Percentiles rank a stretch among this genome's conserved stretches.
Conservation (phyloP, 2,329 filamentous ascomycete species). For the Fusarium abutilonis region DNA sequence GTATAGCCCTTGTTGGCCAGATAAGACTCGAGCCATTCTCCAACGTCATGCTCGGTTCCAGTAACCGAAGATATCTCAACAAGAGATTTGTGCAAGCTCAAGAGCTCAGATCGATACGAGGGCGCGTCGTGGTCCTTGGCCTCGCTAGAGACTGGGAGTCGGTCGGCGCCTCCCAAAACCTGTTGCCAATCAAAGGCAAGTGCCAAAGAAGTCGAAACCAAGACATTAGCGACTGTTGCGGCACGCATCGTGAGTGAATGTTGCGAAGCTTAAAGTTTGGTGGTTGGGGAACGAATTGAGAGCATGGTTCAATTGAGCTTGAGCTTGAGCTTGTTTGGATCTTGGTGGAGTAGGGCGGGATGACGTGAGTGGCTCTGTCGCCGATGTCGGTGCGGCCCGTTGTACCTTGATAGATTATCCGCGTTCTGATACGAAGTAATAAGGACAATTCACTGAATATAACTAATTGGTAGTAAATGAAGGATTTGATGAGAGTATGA, state of each 20-base stretch:
- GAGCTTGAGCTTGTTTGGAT: conserved; percentile 10
- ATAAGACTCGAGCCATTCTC: conserved; percentile 73
- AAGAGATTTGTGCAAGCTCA: conserved; percentile 80
- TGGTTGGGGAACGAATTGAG: conserved; percentile 11
- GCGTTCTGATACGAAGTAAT: background rate
- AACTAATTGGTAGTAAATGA: no score
- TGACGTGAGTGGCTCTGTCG: conserved; percentile 23
- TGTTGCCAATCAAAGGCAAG: conserved; percentile 26
- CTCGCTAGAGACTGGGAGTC: conserved; percentile 1
- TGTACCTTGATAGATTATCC: conserved; percentile 17
- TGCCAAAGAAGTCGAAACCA: conserved; percentile 28
- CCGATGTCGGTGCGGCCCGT: conserved; percentile 30
- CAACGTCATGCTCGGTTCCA: conserved; percentile 74
- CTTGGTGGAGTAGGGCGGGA: conserved; percentile 25
- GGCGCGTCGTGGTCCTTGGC: conserved; percentile 43
- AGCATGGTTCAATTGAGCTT: conserved; percentile 27
- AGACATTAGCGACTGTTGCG: conserved; percentile 15
- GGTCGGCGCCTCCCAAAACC: conserved; percentile 6
- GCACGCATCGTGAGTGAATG: conserved; percentile 27
- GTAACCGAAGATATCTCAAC: conserved; percentile 77
- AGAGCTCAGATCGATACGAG: conserved; percentile 61
- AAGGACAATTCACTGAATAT: no score
- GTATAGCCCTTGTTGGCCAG: conserved; percentile 62
- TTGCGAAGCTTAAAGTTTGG: conserved; percentile 11
- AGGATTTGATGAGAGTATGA: no score